Base-by-base conservation (phyloP, 208 protist genomes). In the Lotmaria passim region DNA sequence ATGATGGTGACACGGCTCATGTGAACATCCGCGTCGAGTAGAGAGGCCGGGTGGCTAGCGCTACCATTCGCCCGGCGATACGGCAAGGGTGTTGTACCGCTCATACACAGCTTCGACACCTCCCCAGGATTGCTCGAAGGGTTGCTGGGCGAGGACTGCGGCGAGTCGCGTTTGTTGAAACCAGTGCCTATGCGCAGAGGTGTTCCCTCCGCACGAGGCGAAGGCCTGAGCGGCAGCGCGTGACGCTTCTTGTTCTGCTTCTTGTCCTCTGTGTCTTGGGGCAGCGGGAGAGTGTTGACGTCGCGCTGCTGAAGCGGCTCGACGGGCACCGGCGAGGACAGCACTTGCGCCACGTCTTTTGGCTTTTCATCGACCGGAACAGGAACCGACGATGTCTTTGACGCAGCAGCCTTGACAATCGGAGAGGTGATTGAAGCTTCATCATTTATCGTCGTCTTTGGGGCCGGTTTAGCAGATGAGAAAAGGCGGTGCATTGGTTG, bases 1-100 rank as follows among this genome's bases (percentile, higher is more conserved):
- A 67, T 43, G 39, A 66, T 52, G n/a, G 68, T 74, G 19, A 67
- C 59, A 17, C 28, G 68, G 34, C 59, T 51, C 26, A 17, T 15
- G 14, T 43, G 43, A 26, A 8, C 41, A 7, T 66, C 50, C 0
- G n/a, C 17, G 15, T 61, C 68, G 36, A 53, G 26, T 11, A 51
- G 7, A 0, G 68, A 52, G 23, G 0, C 19, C 0, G 11, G 4
- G 17, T 50, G 23, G 19, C 44, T 57, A 0, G 23, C 26, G 21
- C 14, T 23, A 7, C 15, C 47, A 15, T 48, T 26, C 17, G 14
- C 17, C 43, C 56, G 38, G 4, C 34, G 56, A 10, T 19, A 10
- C 6, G 46, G 1, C 1, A 23, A 3, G 17, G 31, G 30, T 0
- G 44, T 31, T 19, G 19, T 2, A 7, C 53, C 53, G 7, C 7